Percentiles rank a stretch among this genome's conserved stretches.
Evolutionary conservation across 2,329 filamentous ascomycete genomes (phyloP).

Genomic region (Trichoderma afroharzianum): DNA sequence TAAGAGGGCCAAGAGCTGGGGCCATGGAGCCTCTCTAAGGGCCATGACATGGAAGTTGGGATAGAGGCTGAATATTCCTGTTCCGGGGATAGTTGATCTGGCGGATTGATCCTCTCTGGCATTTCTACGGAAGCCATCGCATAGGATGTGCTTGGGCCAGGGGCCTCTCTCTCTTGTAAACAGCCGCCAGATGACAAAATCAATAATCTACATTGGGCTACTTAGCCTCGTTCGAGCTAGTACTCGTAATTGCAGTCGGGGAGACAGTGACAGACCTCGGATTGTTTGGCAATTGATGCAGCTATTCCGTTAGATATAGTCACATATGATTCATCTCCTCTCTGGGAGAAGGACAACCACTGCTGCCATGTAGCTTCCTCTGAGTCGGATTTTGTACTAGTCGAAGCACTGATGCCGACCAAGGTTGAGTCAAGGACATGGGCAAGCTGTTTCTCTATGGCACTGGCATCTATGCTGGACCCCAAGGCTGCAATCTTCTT

Average conservation of each 20-base stretch:
- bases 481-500: constrained; percentile 53
- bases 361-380: constrained; percentile 48
- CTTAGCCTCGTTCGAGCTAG: constrained; percentile 17
- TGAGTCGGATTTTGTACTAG: neutral
- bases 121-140: constrained; percentile 70
- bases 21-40: constrained; percentile 72
- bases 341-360: constrained; percentile 61
- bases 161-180: constrained; percentile 56
- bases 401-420: constrained; percentile 47
- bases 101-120: constrained; percentile 28
- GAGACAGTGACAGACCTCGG: constrained; percentile 49
- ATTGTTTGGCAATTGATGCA: constrained; percentile 52
- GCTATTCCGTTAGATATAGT: constrained; percentile 47
- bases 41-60: constrained; percentile 67
- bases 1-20: constrained; percentile 66
- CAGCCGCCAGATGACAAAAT: constrained; percentile 73
- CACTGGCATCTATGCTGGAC: constrained; percentile 24
- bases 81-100: constrained; percentile 56
- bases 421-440: constrained; percentile 66
- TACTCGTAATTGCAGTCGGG: neutral
- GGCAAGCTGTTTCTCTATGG: constrained; percentile 44
- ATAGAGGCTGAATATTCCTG: constrained; percentile 63
- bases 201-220: constrained; percentile 56
- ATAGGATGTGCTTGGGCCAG: constrained; percentile 71
- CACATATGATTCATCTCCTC: constrained; percentile 54